Evolutionary conservation across 1,284 basidiomycete genomes (phyloP), one percentile per base, ranked within the genome.

Genomic region (Ceratobasidium sp.): DNA sequence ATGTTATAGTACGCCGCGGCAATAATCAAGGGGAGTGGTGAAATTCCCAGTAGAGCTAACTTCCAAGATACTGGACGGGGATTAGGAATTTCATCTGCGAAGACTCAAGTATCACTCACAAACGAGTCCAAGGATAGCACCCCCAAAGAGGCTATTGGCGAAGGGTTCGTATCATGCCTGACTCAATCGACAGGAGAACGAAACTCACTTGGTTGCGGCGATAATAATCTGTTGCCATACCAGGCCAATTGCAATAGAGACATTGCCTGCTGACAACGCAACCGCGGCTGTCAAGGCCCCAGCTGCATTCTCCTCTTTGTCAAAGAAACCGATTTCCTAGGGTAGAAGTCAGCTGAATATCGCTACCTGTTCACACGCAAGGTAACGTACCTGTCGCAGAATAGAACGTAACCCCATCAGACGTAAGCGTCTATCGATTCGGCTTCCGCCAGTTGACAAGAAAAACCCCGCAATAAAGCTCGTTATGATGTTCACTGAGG

Each of bases 241-340:
- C 9, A 87, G 78, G 33, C 86, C 86, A 15, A 85, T 81, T 13
- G 85, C 83, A 3, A 81, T 81, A 7, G 84, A 85, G n/a, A 87
- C 83, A 53, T 85, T 84, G n/a, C 82, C 70, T 0, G 86, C 84
- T 70, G 86, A 83, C 23, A 80, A 82, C 15, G 84, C 82, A 9
- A 86, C 82, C 7, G 83, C 83, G 10, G 86, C 83, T 20, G 85
- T 85, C 64, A 87, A 83, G 13, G 82, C 82, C 7, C 87, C 87
- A 46, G 83, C 82, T 0, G 83, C 84, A 20, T 84, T 82, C 20
- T 84, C 82, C 40, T 83, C 82, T 1, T 72, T 66, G 64, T 85
- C 84, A 72, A 84, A 85, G 71, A 82, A 85, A 13, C 80, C 81
- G 39, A 84, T 82, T 66, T 84, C 84, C 80, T 85, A 82, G 18